Conservation (phyloP, 257 asterid species). For the Salvia rosmarinus region DNA sequence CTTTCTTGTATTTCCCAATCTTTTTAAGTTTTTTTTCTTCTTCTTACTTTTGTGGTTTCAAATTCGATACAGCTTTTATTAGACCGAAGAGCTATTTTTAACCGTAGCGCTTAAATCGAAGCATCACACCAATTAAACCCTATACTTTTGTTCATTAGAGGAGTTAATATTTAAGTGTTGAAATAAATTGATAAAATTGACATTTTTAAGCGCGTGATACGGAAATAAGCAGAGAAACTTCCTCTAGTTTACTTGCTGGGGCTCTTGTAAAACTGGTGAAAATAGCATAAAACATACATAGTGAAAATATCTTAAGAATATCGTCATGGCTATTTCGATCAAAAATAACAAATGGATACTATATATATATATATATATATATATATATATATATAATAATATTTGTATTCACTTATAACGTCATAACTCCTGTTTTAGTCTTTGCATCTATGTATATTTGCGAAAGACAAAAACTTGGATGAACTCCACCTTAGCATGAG, state of each 20-base stretch:
- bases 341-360: neutral
- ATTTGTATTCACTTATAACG: neutral
- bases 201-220: neutral
- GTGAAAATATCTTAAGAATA: too few relatives aligned
- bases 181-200: neutral
- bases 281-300: too few relatives aligned
- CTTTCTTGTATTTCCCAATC: neutral
- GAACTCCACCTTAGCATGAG: too few relatives aligned
- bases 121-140: too few relatives aligned
- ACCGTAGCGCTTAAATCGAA: neutral
- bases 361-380: too few relatives aligned
- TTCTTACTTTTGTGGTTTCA: neutral
- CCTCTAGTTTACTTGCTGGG: neutral
- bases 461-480: too few relatives aligned
- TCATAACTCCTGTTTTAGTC: neutral
- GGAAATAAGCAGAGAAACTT: neutral
- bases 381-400: too few relatives aligned
- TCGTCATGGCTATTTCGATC: neutral
- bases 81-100: neutral
- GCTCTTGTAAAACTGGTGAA: neutral
- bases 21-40: neutral
- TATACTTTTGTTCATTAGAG: neutral
- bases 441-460: neutral
- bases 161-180: neutral
- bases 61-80: neutral